These are phyloP conservation scores for Lasiodiplodia hormozganensis DNA, from an alignment of 2,329 filamentous ascomycete species.

Conservation along the genomic window DNA sequence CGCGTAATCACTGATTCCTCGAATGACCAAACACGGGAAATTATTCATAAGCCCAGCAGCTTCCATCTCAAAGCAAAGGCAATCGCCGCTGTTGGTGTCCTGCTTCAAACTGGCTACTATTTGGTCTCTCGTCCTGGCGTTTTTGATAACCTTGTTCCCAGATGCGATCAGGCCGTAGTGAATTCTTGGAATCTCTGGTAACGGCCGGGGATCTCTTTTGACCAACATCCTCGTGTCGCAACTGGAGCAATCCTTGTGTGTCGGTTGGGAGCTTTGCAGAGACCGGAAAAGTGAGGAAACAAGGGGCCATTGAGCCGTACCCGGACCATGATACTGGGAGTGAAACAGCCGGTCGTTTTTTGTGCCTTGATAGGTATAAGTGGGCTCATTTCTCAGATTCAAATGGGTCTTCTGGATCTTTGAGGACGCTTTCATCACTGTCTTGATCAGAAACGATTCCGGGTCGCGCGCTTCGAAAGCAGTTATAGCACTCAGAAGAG, in stretches of 20 bases:
- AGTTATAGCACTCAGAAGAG: neutral
- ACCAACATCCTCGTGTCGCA: no score
- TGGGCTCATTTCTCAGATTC: neutral
- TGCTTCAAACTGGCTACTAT: neutral
- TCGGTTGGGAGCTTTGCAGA: no score
- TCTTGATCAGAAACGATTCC: no score
- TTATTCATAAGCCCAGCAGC: conserved; percentile 33
- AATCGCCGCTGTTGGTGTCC: conserved; percentile 6
- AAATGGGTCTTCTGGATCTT: neutral
- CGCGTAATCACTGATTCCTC: conserved; percentile 39
- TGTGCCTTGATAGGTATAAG: neutral
- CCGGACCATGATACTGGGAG: neutral
- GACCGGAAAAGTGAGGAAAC: no score
- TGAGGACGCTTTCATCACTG: no score
- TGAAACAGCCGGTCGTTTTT: neutral
- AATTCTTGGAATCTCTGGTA: neutral
- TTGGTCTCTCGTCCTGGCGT: neutral
- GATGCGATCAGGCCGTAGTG: conserved; percentile 8
- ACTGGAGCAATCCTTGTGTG: no score
- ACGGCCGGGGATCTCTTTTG: no score
- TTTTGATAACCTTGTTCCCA: neutral
- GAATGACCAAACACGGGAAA: conserved; percentile 39
- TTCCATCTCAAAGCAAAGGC: conserved; percentile 34
- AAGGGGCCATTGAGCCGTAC: neutral
- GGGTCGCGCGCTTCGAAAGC: neutral